phyloP scores from a whole-genome alignment of 352 stramenopile genomes.

The Pythium brassicae region DNA sequence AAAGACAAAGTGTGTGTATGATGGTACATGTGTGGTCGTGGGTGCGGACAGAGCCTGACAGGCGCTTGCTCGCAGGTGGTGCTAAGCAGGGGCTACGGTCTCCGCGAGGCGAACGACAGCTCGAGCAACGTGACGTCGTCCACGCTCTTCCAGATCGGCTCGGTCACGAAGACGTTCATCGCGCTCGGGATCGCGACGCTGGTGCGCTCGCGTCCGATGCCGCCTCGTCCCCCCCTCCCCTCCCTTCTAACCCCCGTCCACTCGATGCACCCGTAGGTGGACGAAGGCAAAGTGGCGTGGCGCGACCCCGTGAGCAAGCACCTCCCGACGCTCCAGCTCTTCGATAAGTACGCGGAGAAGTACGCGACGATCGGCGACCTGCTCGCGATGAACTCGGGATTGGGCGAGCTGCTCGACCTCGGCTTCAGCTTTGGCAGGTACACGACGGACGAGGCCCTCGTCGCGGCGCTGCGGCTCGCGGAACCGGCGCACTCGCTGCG shows the following conservation, averaged over 20 bases:
- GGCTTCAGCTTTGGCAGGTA: conserved; percentile 30
- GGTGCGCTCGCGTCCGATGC: conserved; percentile 5
- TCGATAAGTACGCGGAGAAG: conserved; percentile 53
- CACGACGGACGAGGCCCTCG: conserved; percentile 28
- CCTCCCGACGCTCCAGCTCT: conserved; percentile 41
- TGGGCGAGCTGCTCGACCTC: conserved; percentile 23
- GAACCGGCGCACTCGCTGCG: conserved; percentile 39
- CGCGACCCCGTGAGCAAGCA: conserved; percentile 51
- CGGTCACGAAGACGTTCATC: conserved; percentile 64
- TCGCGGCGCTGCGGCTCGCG: conserved; percentile 29
- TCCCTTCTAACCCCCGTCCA: background rate
- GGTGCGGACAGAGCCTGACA: background rate
- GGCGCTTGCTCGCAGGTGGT: conserved; percentile 11
- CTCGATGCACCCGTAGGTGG: conserved; percentile 17
- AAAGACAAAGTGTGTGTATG: conserved; percentile 27
- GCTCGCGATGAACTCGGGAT: conserved; percentile 56
- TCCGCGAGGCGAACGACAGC: conserved; percentile 28
- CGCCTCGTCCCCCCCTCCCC: too few species aligned
- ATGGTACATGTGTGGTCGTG: background rate
- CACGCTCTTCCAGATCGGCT: conserved; percentile 69
- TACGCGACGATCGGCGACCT: conserved; percentile 50
- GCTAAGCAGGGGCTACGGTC: conserved; percentile 36
- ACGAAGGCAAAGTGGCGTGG: conserved; percentile 51
- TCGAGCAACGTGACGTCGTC: conserved; percentile 28
- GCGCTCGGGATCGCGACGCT: conserved; percentile 35